phyloP scores from a whole-genome alignment of 257 asterid species.

The Cruciata laevipes region DNA sequence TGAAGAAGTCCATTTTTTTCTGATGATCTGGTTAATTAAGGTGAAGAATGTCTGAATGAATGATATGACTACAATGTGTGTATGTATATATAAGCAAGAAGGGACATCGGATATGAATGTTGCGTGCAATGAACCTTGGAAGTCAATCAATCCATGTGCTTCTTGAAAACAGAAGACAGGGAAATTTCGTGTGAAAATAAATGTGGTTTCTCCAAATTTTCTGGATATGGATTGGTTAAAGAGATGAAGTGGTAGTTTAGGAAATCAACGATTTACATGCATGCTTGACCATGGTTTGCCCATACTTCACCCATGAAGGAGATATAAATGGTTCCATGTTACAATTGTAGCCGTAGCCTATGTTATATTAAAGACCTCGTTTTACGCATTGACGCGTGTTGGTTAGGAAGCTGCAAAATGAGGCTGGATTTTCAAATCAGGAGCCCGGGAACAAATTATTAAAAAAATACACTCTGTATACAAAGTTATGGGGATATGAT shows the following conservation, averaged over 20 bases:
- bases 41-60: neutral
- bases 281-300: neutral
- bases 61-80: neutral
- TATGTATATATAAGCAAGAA: neutral
- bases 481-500: no score
- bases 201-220: constrained; percentile 8
- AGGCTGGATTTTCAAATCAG: neutral
- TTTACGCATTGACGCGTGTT: neutral
- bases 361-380: neutral
- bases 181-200: constrained; percentile 14
- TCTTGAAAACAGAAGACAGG: neutral
- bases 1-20: constrained; percentile 4
- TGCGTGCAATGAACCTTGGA: neutral
- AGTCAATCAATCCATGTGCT: neutral
- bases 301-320: neutral
- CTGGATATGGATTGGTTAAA: neutral
- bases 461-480: no score
- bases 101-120: neutral
- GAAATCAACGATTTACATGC: neutral
- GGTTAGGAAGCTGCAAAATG: neutral
- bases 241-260: neutral
- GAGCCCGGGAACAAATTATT: neutral
- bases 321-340: neutral
- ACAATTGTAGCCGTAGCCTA: neutral
- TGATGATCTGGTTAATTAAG: neutral